Conservation (phyloP, 805 yeast species). For the Candida khao-thaluensis region DNA sequence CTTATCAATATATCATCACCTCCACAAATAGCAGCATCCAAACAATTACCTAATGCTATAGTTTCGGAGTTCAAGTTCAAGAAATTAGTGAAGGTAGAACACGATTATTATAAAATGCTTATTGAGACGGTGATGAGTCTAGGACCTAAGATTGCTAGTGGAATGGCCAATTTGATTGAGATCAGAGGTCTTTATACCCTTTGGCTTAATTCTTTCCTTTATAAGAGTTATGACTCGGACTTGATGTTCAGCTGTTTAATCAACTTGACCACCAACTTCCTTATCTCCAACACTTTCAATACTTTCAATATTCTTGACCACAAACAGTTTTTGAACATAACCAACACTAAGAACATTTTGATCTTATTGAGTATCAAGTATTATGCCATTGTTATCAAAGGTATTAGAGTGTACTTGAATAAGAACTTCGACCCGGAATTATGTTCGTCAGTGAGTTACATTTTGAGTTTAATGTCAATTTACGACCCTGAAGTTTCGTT, state of each 20-base stretch:
- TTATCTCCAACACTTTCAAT: conserved; percentile 30
- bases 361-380: conserved; percentile 34
- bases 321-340: conserved; percentile 14
- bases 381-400: conserved; percentile 36
- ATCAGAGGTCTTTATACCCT: conserved; percentile 29
- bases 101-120: conserved; percentile 12
- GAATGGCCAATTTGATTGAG: conserved; percentile 26
- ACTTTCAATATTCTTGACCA: conserved; percentile 16
- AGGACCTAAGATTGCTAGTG: conserved; percentile 16
- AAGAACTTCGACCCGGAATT: conserved; percentile 28
- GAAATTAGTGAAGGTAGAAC: conserved; percentile 9
- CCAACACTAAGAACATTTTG: conserved; percentile 24
- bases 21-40: conserved; percentile 7
- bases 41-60: conserved; percentile 14
- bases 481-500: conserved; percentile 44
- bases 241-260: conserved; percentile 37
- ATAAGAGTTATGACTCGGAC: conserved; percentile 21
- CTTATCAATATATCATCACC: conserved; percentile 13
- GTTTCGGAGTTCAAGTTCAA: conserved; percentile 9
- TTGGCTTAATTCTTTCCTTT: conserved; percentile 35
- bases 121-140: conserved; percentile 13
- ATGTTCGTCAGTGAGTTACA: conserved; percentile 36
- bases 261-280: conserved; percentile 39
- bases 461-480: conserved; percentile 39
- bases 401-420: conserved; percentile 29